These are phyloP conservation scores for Dalbergia cochinchinensis DNA, from an alignment of 306 rosid species.

Conservation along the genomic window DNA sequence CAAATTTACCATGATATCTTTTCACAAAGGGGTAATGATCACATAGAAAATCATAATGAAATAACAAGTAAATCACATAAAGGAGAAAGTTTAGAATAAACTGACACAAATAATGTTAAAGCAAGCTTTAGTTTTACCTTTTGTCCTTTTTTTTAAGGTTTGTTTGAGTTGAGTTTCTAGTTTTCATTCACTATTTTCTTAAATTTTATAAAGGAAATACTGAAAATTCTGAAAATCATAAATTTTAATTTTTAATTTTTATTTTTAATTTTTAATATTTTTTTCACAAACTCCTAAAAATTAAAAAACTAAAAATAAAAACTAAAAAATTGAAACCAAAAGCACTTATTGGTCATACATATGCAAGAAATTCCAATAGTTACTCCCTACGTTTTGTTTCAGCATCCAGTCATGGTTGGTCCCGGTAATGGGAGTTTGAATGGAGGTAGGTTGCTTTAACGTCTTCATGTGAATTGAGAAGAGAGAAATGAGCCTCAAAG, in stretches of 20 bases:
- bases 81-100: slow-evolving; percentile 25
- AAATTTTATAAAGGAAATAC: too few relatives aligned
- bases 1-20: background rate
- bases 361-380: slow-evolving; percentile 45
- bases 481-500: slow-evolving; percentile 30
- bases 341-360: background rate
- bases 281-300: too few relatives aligned
- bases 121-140: slow-evolving; percentile 49
- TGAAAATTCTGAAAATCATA: too few relatives aligned
- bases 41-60: background rate
- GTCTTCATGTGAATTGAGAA: slow-evolving; percentile 42
- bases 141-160: slow-evolving; percentile 11
- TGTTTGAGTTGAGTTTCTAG: too few relatives aligned
- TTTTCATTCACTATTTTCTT: too few relatives aligned
- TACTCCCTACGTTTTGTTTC: slow-evolving; percentile 14
- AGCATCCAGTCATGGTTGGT: slow-evolving; percentile 43
- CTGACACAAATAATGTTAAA: slow-evolving; percentile 41
- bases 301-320: too few relatives aligned
- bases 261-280: too few relatives aligned
- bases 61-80: background rate
- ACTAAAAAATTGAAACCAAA: too few relatives aligned
- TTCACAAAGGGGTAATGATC: background rate
- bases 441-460: slow-evolving; percentile 34
- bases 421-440: slow-evolving; percentile 44
- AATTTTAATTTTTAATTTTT: too few relatives aligned